These are phyloP conservation scores for Eucalyptus urophylla DNA, from an alignment of 345 rosid species.

Conservation along the genomic window DNA sequence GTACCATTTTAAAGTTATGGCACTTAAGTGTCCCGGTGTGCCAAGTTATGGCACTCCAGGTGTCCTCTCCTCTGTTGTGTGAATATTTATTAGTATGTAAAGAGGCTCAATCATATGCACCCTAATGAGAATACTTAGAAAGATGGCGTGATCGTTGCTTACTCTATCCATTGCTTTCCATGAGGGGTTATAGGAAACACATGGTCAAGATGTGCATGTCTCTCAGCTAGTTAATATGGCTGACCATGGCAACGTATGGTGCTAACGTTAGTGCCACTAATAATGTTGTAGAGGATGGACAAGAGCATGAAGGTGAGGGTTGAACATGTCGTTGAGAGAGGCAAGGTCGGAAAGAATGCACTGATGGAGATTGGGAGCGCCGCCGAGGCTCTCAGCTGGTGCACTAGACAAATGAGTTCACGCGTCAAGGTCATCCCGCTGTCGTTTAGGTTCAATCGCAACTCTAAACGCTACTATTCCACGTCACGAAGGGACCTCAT, in stretches of 20 bases:
- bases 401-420: conserved; percentile 29
- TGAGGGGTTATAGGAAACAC: neutral
- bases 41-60: no score
- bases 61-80: no score
- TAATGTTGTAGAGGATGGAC: conserved; percentile 28
- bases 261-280: neutral
- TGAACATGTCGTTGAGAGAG: conserved; percentile 25
- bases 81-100: neutral
- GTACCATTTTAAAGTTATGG: no score
- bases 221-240: neutral
- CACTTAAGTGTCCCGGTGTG: no score
- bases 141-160: neutral
- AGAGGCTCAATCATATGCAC: neutral
- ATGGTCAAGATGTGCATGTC: neutral
- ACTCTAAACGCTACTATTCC: neutral
- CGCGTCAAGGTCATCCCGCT: conserved; percentile 43
- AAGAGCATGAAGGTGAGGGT: conserved; percentile 38
- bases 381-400: conserved; percentile 1
- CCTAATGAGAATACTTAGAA: neutral
- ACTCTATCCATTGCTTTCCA: neutral
- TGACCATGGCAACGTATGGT: neutral
- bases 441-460: conserved; percentile 25
- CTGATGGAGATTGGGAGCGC: conserved; percentile 1
- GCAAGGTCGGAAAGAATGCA: conserved; percentile 15
- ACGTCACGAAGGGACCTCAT: neutral